Percentiles rank a stretch among this genome's conserved stretches.
Evolutionary conservation across 495 filamentous ascomycete species (phyloP).

Genomic region (Podospora tetraspora): DNA sequence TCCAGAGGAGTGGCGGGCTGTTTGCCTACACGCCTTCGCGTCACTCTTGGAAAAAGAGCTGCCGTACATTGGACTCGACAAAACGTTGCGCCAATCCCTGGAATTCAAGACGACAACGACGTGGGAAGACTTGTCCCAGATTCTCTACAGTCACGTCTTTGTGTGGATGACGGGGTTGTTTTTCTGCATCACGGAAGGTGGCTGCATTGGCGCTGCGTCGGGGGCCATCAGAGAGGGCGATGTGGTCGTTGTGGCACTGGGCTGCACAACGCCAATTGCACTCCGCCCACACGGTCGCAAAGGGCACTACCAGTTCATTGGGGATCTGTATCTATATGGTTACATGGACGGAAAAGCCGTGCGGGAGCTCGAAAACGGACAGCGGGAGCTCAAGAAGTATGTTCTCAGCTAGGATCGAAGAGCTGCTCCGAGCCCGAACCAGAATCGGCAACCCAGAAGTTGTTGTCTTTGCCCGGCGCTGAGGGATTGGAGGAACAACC

Average conservation of each 20-base stretch:
- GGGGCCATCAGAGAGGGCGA: not conserved
- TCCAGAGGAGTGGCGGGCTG: not conserved
- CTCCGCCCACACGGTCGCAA: not conserved
- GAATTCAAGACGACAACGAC: not conserved
- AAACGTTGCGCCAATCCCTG: not conserved
- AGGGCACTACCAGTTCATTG: constrained; percentile 1
- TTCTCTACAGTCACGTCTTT: not conserved
- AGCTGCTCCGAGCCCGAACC: not conserved
- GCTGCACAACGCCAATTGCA: not conserved
- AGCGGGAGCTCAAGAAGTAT: not conserved
- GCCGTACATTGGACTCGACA: too few relatives aligned
- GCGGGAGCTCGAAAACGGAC: not conserved
- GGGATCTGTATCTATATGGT: not conserved
- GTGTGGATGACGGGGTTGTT: not conserved
- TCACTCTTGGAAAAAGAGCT: too few relatives aligned
- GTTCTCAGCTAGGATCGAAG: not conserved
- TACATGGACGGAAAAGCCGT: constrained; percentile 1
- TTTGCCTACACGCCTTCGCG: not conserved
- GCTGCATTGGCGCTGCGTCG: not conserved
- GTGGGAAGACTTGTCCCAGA: not conserved
- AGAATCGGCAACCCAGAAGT: not conserved
- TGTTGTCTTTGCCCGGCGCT: not conserved
- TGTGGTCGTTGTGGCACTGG: constrained; percentile 1
- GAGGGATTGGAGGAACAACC: not conserved
- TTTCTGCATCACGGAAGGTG: not conserved